phyloP scores from a whole-genome alignment of 2,329 filamentous ascomycete genomes.

The Tolypocladium ophioglossoides region DNA sequence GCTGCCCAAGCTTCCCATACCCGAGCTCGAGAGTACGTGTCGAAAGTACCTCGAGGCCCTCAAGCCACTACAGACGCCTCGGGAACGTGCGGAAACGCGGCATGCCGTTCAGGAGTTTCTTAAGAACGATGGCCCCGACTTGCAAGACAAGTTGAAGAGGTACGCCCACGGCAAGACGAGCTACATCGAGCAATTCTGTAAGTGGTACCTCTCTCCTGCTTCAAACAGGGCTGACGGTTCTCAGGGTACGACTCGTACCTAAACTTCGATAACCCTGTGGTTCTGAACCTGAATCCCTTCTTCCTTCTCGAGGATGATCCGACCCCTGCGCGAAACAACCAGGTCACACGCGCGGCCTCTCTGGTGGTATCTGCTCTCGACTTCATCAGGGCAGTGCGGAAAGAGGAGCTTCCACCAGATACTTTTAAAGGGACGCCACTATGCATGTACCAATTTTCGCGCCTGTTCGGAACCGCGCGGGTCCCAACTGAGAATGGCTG shows the following conservation, averaged over 20 bases:
- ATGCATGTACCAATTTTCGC: slow-evolving; percentile 97
- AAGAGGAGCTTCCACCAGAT: slow-evolving; percentile 87
- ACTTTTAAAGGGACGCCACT: slow-evolving; percentile 72
- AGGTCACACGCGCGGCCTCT: slow-evolving; percentile 88
- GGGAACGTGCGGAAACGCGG: slow-evolving; percentile 76
- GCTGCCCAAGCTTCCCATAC: slow-evolving; percentile 86
- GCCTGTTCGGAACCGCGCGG: slow-evolving; percentile 87
- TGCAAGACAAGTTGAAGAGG: slow-evolving; percentile 82
- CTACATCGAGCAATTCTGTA: slow-evolving; percentile 99
- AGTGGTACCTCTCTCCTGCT: slow-evolving; percentile 22
- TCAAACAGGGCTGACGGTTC: slow-evolving; percentile 3
- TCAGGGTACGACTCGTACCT: slow-evolving; percentile 97
- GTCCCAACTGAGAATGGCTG: slow-evolving; percentile 92
- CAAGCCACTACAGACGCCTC: slow-evolving; percentile 65
- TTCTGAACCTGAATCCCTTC: slow-evolving; percentile 95
- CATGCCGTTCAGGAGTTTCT: slow-evolving; percentile 77
- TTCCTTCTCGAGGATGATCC: slow-evolving; percentile 96
- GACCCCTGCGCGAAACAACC: slow-evolving; percentile 90
- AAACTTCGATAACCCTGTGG: slow-evolving; percentile 95
- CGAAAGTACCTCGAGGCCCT: slow-evolving; percentile 71
- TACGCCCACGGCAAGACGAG: slow-evolving; percentile 88
- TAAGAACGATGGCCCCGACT: slow-evolving; percentile 64
- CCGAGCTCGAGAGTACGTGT: slow-evolving; percentile 69
- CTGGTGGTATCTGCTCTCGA: slow-evolving; percentile 81
- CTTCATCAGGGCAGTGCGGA: slow-evolving; percentile 85